Base-by-base conservation (phyloP, 75 land plant species). In the Picea sitchensis region DNA sequence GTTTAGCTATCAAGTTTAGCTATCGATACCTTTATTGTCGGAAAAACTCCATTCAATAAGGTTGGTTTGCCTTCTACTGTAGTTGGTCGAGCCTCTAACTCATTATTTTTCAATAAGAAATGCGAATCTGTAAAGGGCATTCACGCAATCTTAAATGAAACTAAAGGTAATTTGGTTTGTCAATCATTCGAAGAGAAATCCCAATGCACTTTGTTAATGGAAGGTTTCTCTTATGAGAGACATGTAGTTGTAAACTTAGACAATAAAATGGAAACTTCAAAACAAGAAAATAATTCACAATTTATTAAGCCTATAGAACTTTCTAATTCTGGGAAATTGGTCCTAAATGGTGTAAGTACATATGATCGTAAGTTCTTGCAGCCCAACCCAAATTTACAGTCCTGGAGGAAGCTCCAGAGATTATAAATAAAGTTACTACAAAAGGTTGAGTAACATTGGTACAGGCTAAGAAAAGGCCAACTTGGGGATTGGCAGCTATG, bases 391-490 rank as follows among this genome's bases (percentile, higher is more conserved):
- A 3, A 2, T 13, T 58, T 58, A 13, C 12, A 13, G 8, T 2
- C 15, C 8, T 13, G 59, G 59, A 58, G 59, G 59, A 58, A 58
- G 12, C 59, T 13, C 12, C 59, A 13, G 6, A 3, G 15, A 58
- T 58, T 58, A 58, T 2, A 58, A 58, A 58, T 58, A 58, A 11
- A 58, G 12, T 58, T 58, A 58, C 38, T 36, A 36, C 38, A 36
- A 3, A 90, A 87, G 82, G 59, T 51, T 56, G 59, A 75, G 86
- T 74, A n/a, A 86, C 76, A 14, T 78, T 82, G 20, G 26, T 26
- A 26, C 26, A 26, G 26, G 26, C 26, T 26, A 26, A 26, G 26
- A 26, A 26, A 26, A 26, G 0, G 26, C 26, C 26, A 26, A 26
- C 26, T 26, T 0, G 26, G 26, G 26, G 26, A 26, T 26, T 26